Evolutionary conservation across 805 yeast genomes (phyloP), one percentile per base, ranked within the genome.

Genomic region (Kuraishia capsulata): DNA sequence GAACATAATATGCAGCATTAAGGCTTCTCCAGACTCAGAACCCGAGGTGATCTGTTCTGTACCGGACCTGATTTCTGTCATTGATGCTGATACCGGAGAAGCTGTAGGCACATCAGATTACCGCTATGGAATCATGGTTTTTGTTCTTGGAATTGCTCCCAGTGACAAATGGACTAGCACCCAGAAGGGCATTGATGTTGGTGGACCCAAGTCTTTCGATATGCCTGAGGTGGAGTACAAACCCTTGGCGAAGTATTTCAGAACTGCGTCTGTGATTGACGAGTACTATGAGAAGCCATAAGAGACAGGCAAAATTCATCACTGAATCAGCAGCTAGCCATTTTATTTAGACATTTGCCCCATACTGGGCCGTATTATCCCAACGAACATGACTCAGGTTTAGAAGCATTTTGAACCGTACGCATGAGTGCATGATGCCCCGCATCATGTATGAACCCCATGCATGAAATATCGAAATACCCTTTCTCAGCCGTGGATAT

Each of bases 31-130:
- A 18, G 39, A 42, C 6, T 38, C 40, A 2, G 51, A 51, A 5
- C 50, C 53, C 18, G 48, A 56, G 37, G 48, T 57, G n/a, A 55
- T 65, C 9, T 55, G 64, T 38, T 54, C 68, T 4, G 73, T 67
- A 30, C 74, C 74, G n/a, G 73, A 68, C 45, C 44, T 68, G 38
- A 65, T 68, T 42, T 45, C 70, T 2, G 68, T 68, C 6, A 46
- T 60, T 36, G 69, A 67, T 46, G 49, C 59, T 6, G 67, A 64
- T 30, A 52, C 61, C 24, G 72, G 72, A 28, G 71, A 64, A 40
- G 71, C 71, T 11, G 61, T 67, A 9, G 73, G 73, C 6, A 67
- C 71, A 2, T 69, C 65, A n/a, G 73, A 68, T 28, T 68, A 66
- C 45, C 46, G 71, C 30, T 67, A 67, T 44, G 73, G 73, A 4